Percentiles rank a stretch among this genome's conserved stretches.
Evolutionary conservation across 768 basidiomycete genomes (phyloP).

Genomic region (Mycena metata): DNA sequence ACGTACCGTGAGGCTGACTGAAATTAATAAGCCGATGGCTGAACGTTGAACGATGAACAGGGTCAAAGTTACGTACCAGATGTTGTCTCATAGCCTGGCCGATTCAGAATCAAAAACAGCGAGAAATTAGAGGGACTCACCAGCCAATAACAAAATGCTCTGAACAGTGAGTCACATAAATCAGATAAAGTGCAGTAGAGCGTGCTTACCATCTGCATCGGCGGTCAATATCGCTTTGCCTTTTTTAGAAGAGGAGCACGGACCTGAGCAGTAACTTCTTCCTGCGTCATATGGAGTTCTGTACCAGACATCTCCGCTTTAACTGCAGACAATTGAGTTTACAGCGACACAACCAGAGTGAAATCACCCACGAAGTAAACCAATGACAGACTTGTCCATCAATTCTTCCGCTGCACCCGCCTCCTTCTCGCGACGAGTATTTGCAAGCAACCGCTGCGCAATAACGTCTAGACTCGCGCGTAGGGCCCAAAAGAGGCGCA

Average conservation of each 20-base stretch:
- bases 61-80: constrained; percentile 51
- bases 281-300: constrained; percentile 49
- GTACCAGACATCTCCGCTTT: constrained; percentile 49
- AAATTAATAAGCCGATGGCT: background rate
- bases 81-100: constrained; percentile 67
- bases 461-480: constrained; percentile 50
- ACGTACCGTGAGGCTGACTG: constrained; percentile 55
- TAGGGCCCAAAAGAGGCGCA: constrained; percentile 42
- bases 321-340: constrained; percentile 41
- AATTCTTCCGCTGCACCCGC: constrained; percentile 38
- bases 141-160: constrained; percentile 55
- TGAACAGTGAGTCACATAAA: constrained; percentile 14
- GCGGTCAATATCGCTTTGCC: background rate
- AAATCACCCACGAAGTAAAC: constrained; percentile 48
- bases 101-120: constrained; percentile 1
- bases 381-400: constrained; percentile 55
- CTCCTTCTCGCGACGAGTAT: constrained; percentile 49
- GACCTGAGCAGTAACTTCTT: constrained; percentile 59
- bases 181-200: no score
- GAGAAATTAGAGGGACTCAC: constrained; percentile 34
- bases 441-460: constrained; percentile 48
- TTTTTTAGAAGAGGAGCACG: background rate
- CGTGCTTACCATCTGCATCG: constrained; percentile 21
- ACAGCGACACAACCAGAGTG: background rate
- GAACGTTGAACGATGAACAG: background rate